Percentiles rank a stretch among this genome's conserved stretches.
Conservation (phyloP, 2,329 filamentous ascomycete genomes). For the Graphilbum sp. region DNA sequence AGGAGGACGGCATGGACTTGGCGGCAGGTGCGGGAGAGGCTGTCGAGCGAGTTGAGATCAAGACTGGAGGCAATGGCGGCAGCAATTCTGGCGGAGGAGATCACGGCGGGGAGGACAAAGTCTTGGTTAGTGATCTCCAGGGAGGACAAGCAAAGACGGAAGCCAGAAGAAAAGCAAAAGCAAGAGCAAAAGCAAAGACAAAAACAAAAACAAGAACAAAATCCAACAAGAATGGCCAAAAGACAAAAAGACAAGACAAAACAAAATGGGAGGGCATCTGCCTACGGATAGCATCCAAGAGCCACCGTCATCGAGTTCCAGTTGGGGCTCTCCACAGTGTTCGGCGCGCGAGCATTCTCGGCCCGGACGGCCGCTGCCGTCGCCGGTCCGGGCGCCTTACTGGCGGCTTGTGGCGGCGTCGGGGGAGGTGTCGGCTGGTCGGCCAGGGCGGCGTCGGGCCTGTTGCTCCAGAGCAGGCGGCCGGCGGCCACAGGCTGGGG, state of each 20-base stretch:
- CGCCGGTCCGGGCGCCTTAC: not conserved
- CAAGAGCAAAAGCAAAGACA: slow-evolving; percentile 5
- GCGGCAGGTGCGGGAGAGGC: slow-evolving; percentile 66
- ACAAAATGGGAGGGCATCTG: slow-evolving; percentile 16
- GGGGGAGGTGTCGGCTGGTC: slow-evolving; percentile 4
- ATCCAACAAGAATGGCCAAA: not conserved
- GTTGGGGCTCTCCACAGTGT: slow-evolving; percentile 29
- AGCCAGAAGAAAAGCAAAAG: slow-evolving; percentile 2
- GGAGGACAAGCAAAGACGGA: not conserved
- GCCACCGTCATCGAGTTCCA: slow-evolving; percentile 43
- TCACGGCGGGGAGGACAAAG: slow-evolving; percentile 4
- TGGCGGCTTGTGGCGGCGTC: slow-evolving; percentile 1
- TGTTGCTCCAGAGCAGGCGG: slow-evolving; percentile 11
- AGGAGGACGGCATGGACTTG: slow-evolving; percentile 63
- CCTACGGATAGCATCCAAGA: slow-evolving; percentile 54
- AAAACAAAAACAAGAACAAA: no score
- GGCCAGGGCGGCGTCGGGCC: not conserved
- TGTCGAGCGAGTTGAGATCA: slow-evolving; percentile 76
- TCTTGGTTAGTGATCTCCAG: slow-evolving; percentile 6
- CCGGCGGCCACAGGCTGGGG: slow-evolving; percentile 11
- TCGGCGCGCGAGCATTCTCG: slow-evolving; percentile 11
- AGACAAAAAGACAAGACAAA: not conserved
- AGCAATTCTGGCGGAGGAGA: slow-evolving; percentile 44
- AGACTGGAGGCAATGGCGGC: slow-evolving; percentile 58
- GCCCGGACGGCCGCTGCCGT: no score